Percentiles rank a stretch among this genome's conserved stretches.
Conservation (phyloP, 805 yeast species). For the Yarrowia keelungensis region DNA sequence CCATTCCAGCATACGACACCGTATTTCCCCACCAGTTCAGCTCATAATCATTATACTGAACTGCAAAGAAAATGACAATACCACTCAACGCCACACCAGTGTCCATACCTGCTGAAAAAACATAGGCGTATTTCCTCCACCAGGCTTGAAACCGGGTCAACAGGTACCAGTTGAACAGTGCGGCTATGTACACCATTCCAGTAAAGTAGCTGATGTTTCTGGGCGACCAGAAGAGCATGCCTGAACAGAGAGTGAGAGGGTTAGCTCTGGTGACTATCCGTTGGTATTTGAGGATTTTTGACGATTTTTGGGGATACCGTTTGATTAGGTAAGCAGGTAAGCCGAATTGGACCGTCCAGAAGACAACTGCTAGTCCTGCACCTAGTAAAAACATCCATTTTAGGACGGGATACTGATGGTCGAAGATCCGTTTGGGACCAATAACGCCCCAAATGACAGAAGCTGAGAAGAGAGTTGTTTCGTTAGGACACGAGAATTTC, state of each 20-base stretch:
- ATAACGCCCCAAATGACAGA: conserved; percentile 1
- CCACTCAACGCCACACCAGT: conserved; percentile 62
- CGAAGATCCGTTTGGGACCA: not conserved
- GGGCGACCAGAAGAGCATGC: not conserved
- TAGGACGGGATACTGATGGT: not conserved
- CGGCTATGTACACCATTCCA: conserved; percentile 53
- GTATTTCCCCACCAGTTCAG: conserved; percentile 60
- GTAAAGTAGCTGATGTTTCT: conserved; percentile 44
- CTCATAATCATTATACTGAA: conserved; percentile 49
- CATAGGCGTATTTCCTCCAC: conserved; percentile 56
- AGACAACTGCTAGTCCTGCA: not conserved
- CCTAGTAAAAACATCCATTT: not conserved
- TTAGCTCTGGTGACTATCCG: not conserved
- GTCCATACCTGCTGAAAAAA: conserved; percentile 57
- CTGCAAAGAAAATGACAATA: conserved; percentile 55
- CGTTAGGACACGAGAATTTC: conserved; percentile 1
- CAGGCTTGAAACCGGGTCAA: conserved; percentile 54
- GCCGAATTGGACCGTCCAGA: not conserved
- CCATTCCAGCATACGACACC: conserved; percentile 21
- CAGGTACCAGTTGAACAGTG: conserved; percentile 53
- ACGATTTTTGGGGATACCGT: not conserved
- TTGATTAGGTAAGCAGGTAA: not conserved
- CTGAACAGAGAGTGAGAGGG: not conserved
- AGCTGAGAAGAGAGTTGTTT: not conserved
- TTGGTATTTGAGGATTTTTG: not conserved